Percentiles rank a stretch among this genome's conserved stretches.
Evolutionary conservation across 2,329 filamentous ascomycete species (phyloP).

Genomic region (Aspergillus phoenicis): DNA sequence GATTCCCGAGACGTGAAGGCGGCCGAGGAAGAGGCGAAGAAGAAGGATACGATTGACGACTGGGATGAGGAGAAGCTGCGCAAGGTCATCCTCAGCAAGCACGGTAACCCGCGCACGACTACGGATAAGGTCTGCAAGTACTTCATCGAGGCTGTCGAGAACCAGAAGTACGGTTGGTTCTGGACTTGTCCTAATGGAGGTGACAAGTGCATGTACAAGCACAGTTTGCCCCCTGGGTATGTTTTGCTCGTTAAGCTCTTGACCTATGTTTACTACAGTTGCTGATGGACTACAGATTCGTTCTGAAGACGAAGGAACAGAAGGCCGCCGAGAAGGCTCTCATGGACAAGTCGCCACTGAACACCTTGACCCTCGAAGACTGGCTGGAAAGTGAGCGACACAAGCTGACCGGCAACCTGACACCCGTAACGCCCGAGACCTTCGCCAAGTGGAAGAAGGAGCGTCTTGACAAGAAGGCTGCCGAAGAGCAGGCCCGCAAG

Average conservation of each 20-base stretch:
- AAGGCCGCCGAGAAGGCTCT: slow-evolving; percentile 92
- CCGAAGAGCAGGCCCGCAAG: slow-evolving; percentile 84
- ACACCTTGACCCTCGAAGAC: slow-evolving; percentile 93
- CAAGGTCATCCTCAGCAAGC: slow-evolving; percentile 89
- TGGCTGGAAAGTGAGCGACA: slow-evolving; percentile 95
- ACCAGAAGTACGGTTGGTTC: slow-evolving; percentile 99
- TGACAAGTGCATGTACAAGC: slow-evolving; percentile 98
- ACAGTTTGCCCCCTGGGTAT: slow-evolving; percentile 90
- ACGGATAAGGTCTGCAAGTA: slow-evolving; percentile 99
- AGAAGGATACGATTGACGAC: slow-evolving; percentile 88
- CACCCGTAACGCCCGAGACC: slow-evolving; percentile 86
- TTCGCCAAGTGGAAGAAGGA: slow-evolving; percentile 99
- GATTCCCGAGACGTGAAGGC: slow-evolving; percentile 73
- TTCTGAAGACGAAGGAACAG: slow-evolving; percentile 97
- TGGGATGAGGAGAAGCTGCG: slow-evolving; percentile 98
- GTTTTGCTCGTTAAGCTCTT: slow-evolving; percentile 40
- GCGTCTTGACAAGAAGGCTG: slow-evolving; percentile 90
- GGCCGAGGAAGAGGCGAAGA: slow-evolving; percentile 71
- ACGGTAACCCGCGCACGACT: slow-evolving; percentile 91
- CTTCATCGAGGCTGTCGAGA: slow-evolving; percentile 96
- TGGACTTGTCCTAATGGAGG: slow-evolving; percentile 97
- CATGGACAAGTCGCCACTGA: slow-evolving; percentile 91
- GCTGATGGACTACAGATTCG: slow-evolving; percentile 63
- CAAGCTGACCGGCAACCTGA: slow-evolving; percentile 87
- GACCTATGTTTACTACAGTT: slow-evolving; percentile 13